A percentile compares a stretch with the other conserved stretches of the same genome.
Evolutionary conservation across 345 rosid species (phyloP).

Genomic region (Eucalyptus pauciflora): DNA sequence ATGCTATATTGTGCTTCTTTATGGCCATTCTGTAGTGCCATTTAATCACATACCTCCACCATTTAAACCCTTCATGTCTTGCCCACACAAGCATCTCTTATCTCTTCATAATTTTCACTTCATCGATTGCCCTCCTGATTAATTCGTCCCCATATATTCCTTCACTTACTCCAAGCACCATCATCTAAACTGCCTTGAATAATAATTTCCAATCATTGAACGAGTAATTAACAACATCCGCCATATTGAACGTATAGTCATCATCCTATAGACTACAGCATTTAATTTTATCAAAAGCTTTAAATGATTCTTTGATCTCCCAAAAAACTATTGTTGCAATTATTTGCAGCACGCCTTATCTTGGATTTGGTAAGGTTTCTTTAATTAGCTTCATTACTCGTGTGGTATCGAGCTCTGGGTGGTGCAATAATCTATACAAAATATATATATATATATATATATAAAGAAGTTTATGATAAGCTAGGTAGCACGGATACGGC

Average conservation of each 20-base stretch:
- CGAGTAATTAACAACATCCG: not conserved
- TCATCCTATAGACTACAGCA: not conserved
- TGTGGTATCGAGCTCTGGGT: not conserved
- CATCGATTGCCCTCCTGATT: not conserved
- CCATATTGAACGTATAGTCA: not conserved
- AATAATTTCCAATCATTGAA: not conserved
- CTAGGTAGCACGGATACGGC: too few relatives aligned
- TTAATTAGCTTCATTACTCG: not conserved
- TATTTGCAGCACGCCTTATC: not conserved
- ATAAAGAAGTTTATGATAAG: too few relatives aligned
- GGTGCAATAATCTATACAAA: not conserved
- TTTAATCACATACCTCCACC: not conserved
- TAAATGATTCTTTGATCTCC: not conserved
- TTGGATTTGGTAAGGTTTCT: not conserved
- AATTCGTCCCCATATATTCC: not conserved
- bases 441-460: too few relatives aligned
- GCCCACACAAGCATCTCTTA: not conserved
- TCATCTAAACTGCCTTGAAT: not conserved
- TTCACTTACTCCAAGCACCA: not conserved
- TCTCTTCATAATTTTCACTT: not conserved
- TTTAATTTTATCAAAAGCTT: not conserved
- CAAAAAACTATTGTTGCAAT: not conserved
- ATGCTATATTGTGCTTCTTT: not conserved
- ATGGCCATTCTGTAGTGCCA: not conserved
- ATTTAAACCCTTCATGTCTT: not conserved